Evolutionary conservation across 1,139 yeast species (phyloP).

Genomic region (Saccharomyces hybrid): DNA sequence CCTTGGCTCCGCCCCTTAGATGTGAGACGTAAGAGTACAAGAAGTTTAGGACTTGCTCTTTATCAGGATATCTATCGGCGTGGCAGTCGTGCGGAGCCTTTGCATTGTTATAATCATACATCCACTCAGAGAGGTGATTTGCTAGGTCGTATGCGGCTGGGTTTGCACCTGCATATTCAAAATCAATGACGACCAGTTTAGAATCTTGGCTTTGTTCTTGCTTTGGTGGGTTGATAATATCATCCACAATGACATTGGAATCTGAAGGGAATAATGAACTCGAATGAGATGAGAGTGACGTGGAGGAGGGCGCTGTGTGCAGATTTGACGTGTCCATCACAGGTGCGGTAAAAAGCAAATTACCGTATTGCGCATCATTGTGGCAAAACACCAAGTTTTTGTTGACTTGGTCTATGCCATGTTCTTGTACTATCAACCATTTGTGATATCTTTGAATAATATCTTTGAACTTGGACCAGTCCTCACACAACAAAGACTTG

Average conservation of each 20-base stretch:
- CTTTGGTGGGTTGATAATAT: slow-evolving; percentile 32
- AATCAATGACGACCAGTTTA: slow-evolving; percentile 85
- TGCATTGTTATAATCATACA: slow-evolving; percentile 69
- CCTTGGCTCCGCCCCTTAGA: slow-evolving; percentile 19
- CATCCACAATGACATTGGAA: slow-evolving; percentile 32
- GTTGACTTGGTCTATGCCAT: slow-evolving; percentile 37
- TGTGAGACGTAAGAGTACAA: slow-evolving; percentile 59
- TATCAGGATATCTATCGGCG: slow-evolving; percentile 54
- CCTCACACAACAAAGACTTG: slow-evolving; percentile 41
- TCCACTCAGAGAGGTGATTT: slow-evolving; percentile 91
- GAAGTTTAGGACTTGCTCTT: slow-evolving; percentile 61
- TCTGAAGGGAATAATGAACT: slow-evolving; percentile 26
- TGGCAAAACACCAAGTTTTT: slow-evolving; percentile 69
- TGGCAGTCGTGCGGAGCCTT: slow-evolving; percentile 50
- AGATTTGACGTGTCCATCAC: slow-evolving; percentile 9
- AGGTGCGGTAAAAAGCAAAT: slow-evolving; percentile 49
- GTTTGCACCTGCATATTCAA: slow-evolving; percentile 93
- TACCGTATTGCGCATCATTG: slow-evolving; percentile 94
- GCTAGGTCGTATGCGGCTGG: slow-evolving; percentile 84
- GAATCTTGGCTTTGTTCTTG: slow-evolving; percentile 50
- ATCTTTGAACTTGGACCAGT: slow-evolving; percentile 44
- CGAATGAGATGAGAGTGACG: slow-evolving; percentile 3
- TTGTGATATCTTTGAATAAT: slow-evolving; percentile 44
- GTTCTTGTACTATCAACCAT: slow-evolving; percentile 50
- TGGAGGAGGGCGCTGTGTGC: slow-evolving; percentile 7